Evolutionary conservation across 106 monocot genomes (phyloP), one percentile per base, ranked within the genome.

Genomic region (Phalaenopsis aphrodite): DNA sequence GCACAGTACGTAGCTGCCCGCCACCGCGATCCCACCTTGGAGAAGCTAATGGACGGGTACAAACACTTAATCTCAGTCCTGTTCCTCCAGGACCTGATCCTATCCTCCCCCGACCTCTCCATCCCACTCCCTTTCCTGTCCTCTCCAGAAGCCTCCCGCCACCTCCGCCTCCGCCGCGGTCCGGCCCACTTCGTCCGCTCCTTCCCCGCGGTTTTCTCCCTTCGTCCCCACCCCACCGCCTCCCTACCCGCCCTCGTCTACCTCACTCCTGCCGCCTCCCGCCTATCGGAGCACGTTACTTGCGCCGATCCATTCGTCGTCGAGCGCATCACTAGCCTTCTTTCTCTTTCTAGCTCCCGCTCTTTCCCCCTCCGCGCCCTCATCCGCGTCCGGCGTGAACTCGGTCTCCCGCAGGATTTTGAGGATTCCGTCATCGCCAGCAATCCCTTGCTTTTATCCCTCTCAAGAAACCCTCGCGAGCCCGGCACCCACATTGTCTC

Each of bases 341-440:
- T 92, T 41, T 78, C 80, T 64, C 85, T 90, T 78, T 85, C 89
- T 16, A 52, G 42, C 39, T 79, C 85, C n/a, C 67, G 86, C 10
- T 73, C 83, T 55, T 79, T 92, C 21, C 92, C 92, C 23, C 79
- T 92, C 66, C 87, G 97, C 23, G 97, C 89, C 41, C 82, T 94
- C 66, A 90, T 93, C 79, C 78, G 84, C 49, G 86, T 94, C 23
- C 87, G 87, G 91, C 81, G 81, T 42, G 93, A 91, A 81, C 81
- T 93, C 47, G 94, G 88, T 45, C 86, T 97, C 56, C 97, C 96
- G 5, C 92, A 94, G 49, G 90, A 94, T 52, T 97, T 97, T 80
- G 97, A 94, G 78, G 88, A 84, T 45, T 89, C 86, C 9, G 81
- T 94, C 75, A 42, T 94, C 66, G 81, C 78, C 79, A 38, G 56